Evolutionary conservation across 2,329 filamentous ascomycete species (phyloP).

Genomic region (Penicillium sp.): DNA sequence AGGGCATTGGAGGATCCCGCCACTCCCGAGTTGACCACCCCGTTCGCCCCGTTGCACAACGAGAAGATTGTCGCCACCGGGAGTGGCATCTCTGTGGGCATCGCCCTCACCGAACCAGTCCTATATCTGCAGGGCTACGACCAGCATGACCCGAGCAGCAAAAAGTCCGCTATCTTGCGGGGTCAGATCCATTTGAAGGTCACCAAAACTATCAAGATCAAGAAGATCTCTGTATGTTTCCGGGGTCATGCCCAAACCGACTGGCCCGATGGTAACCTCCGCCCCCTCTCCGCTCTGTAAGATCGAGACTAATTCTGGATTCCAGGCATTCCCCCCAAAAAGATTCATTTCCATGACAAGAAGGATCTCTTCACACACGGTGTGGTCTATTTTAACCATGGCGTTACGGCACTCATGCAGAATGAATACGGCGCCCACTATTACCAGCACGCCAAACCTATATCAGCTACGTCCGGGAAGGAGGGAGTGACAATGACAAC

Average conservation of each 20-base stretch:
- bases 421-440: constrained; percentile 64
- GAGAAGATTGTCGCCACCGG: constrained; percentile 53
- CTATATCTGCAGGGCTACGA: constrained; percentile 54
- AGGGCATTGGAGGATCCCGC: constrained; percentile 22
- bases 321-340: constrained; percentile 78
- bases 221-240: constrained; percentile 84
- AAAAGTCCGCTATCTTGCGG: constrained; percentile 78
- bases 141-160: constrained; percentile 54
- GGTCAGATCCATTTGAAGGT: constrained; percentile 81
- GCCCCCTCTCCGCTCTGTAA: not conserved
- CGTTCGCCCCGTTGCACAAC: constrained; percentile 42
- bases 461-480: constrained; percentile 30
- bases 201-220: constrained; percentile 89
- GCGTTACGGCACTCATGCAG: constrained; percentile 51
- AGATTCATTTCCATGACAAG: constrained; percentile 79
- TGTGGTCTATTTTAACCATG: constrained; percentile 85
- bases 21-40: constrained; percentile 28
- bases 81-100: constrained; percentile 49
- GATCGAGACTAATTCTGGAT: constrained; percentile 6
- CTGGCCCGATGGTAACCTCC: constrained; percentile 77
- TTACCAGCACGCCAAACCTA: constrained; percentile 55
- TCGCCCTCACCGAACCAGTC: constrained; percentile 51
- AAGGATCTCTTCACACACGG: constrained; percentile 84
- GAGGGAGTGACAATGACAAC: constrained; percentile 35
- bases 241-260: constrained; percentile 83